Conservation (phyloP, 495 filamentous ascomycete genomes). For the Parathielavia appendiculata region DNA sequence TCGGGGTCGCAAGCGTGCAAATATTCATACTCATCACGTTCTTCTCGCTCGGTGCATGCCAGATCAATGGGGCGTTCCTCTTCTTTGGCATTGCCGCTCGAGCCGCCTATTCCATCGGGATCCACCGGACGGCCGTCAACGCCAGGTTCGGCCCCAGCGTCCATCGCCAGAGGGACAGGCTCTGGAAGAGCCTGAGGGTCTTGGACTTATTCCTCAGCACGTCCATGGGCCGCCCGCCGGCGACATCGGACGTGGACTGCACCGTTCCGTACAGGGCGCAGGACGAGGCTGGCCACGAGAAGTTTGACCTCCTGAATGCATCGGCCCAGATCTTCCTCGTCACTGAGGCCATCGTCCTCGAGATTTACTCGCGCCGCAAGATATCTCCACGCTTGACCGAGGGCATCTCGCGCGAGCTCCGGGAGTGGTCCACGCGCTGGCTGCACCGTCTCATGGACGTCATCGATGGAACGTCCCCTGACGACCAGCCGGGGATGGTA, state of each 20-base stretch:
- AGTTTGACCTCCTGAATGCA: slow-evolving; percentile 41
- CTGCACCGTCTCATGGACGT: slow-evolving; percentile 32
- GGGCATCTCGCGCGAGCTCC: slow-evolving; percentile 42
- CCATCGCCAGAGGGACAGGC: slow-evolving; percentile 47
- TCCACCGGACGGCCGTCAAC: slow-evolving; percentile 59
- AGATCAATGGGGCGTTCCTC: slow-evolving; percentile 58
- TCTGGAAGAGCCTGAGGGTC: slow-evolving; percentile 59
- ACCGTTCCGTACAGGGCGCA: slow-evolving; percentile 40
- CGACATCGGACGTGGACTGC: slow-evolving; percentile 54
- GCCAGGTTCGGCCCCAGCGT: slow-evolving; percentile 49
- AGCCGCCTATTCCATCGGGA: slow-evolving; percentile 55
- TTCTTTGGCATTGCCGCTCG: slow-evolving; percentile 54
- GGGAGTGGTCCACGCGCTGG: slow-evolving; percentile 43
- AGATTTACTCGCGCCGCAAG: slow-evolving; percentile 43
- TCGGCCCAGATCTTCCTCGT: slow-evolving; percentile 42
- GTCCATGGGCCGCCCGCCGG: slow-evolving; percentile 56
- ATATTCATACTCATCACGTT: slow-evolving; percentile 55
- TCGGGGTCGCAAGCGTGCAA: slow-evolving; percentile 54
- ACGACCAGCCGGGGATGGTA: slow-evolving; percentile 16
- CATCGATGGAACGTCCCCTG: slow-evolving; percentile 18
- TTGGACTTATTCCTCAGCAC: slow-evolving; percentile 57
- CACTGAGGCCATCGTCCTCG: slow-evolving; percentile 38
- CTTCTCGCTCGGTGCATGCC: slow-evolving; percentile 57
- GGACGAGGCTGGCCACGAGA: slow-evolving; percentile 30
- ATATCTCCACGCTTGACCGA: slow-evolving; percentile 44